Evolutionary conservation across 805 yeast species (phyloP), one percentile per base, ranked within the genome.

Genomic region (Zygotorulaspora danielsina): DNA sequence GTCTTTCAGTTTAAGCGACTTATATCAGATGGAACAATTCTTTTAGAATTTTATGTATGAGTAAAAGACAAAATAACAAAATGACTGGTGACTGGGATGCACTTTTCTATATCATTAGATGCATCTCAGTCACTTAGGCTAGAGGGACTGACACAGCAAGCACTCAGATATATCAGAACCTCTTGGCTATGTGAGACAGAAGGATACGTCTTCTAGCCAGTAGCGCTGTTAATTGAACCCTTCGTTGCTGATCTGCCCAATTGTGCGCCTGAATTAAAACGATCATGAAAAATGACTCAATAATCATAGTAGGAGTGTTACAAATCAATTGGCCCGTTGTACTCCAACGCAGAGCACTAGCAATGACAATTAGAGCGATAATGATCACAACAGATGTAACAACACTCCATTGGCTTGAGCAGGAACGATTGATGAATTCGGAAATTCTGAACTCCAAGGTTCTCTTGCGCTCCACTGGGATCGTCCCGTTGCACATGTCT

Each of bases 291-390:
- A 68, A 69, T 13, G 61, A 70, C 44, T 68, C 72, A 26, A 69
- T 65, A 46, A 68, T 67, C 70, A 66, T 68, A 0, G 72, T 65
- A 25, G 72, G 72, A 0, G 70, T 64, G 39, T 68, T 69, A 22
- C 61, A 59, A 25, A 68, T 42, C 33, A 68, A 53, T 46, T 68
- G 72, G 26, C 69, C 72, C 4, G 69, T 66, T 3, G 61, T 59
- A 34, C 58, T 60, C 71, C 72, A 68, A 27, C 44, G 49, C 48
- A 68, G 38, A 13, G 49, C 63, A 6, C 64, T 55, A 19, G 73
- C 66, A 24, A 55, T 46, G 13, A 51, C 38, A 19, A 68, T 50
- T 15, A 69, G 49, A 1, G 44, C 61, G 12, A 66, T 16, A 22
- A 66, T 62, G 5, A 58, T 46, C 2, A 45, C 3, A n/a, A 61